Conservation (phyloP, 805 yeast species). For the Metschnikowia lunata region DNA sequence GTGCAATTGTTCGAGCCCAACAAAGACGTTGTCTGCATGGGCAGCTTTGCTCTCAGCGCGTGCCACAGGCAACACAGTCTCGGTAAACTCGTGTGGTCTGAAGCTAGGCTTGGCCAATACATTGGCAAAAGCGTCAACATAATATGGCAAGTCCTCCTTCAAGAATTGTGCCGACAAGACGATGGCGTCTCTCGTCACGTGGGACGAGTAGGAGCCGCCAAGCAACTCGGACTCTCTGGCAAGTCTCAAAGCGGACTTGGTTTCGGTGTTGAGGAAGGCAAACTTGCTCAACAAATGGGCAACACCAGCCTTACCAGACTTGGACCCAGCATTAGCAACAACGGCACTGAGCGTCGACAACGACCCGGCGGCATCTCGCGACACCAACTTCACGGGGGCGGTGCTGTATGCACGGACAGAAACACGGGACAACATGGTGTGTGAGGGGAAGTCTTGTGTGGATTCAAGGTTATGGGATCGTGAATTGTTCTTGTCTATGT, state of each 20-base stretch:
- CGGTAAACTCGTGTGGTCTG: slow-evolving; percentile 80
- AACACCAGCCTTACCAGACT: slow-evolving; percentile 69
- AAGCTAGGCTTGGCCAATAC: slow-evolving; percentile 65
- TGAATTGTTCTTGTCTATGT: no score
- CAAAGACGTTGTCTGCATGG: slow-evolving; percentile 45
- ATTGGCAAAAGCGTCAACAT: slow-evolving; percentile 77
- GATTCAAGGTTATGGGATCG: no score
- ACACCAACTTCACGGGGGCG: slow-evolving; percentile 43
- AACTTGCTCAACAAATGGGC: slow-evolving; percentile 82
- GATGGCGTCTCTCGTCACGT: slow-evolving; percentile 79
- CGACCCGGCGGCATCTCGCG: slow-evolving; percentile 59
- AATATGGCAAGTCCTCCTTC: slow-evolving; percentile 86
- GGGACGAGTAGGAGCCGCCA: slow-evolving; percentile 74
- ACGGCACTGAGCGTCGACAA: slow-evolving; percentile 76
- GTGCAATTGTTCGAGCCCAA: slow-evolving; percentile 76
- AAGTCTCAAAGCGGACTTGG: slow-evolving; percentile 85
- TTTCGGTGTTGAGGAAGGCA: slow-evolving; percentile 75
- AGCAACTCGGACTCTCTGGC: slow-evolving; percentile 92
- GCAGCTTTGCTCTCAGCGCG: slow-evolving; percentile 57
- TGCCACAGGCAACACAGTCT: slow-evolving; percentile 78
- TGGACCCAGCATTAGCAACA: slow-evolving; percentile 80
- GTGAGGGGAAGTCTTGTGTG: no score
- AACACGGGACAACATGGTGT: slow-evolving; percentile 38
- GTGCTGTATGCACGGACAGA: slow-evolving; percentile 42
- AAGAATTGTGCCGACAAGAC: slow-evolving; percentile 78